These are phyloP conservation scores for Blastomyces emzantsi DNA, from an alignment of 2,329 filamentous ascomycete genomes.

Conservation along the genomic window DNA sequence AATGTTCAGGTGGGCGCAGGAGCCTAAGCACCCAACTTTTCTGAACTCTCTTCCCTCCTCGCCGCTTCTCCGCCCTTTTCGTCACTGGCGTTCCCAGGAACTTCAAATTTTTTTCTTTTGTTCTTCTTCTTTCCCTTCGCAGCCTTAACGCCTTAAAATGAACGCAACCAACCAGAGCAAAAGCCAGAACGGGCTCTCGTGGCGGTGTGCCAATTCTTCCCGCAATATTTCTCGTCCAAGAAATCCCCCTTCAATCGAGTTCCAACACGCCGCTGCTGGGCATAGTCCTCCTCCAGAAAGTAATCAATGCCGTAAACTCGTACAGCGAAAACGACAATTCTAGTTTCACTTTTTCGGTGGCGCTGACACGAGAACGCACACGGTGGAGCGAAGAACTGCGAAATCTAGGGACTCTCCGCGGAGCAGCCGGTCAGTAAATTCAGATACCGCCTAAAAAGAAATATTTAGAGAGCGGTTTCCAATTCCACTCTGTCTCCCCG, in stretches of 20 bases:
- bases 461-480: background rate
- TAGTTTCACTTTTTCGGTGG: background rate
- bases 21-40: background rate
- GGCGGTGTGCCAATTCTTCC: background rate
- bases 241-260: background rate
- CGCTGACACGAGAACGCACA: background rate
- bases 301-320: background rate
- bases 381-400: background rate
- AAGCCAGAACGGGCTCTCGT: background rate
- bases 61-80: background rate
- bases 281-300: background rate
- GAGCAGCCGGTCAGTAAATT: background rate
- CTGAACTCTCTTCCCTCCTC: background rate
- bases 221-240: background rate
- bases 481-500: background rate
- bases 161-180: background rate
- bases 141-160: background rate
- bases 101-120: background rate
- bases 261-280: background rate
- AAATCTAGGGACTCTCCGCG: background rate
- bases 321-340: background rate
- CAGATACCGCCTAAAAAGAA: background rate
- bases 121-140: background rate
- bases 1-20: background rate
- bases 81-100: background rate